A percentile compares a stretch with the other conserved stretches of the same genome.
phyloP scores from a whole-genome alignment of 2,329 filamentous ascomycete species.

The Talaromyces sp. region DNA sequence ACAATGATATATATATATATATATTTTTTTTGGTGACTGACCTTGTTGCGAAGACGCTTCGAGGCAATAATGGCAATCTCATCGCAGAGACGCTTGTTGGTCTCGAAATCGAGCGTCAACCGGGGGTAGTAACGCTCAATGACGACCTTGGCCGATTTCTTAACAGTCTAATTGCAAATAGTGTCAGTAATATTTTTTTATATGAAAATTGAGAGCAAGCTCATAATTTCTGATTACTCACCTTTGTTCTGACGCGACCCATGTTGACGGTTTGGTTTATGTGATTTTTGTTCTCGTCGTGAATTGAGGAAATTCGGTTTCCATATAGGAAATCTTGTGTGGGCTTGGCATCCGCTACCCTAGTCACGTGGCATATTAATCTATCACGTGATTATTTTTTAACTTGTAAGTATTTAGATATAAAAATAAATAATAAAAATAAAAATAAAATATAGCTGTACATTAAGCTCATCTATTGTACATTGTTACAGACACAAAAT shows the following conservation, averaged over 20 bases:
- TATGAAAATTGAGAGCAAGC: not conserved
- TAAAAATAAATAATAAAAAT: not conserved
- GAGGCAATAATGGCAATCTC: slow-evolving; percentile 99
- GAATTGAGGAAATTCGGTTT: not conserved
- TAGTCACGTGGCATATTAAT: slow-evolving; percentile 12
- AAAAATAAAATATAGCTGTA: not conserved
- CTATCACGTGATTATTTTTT: not conserved
- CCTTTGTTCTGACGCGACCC: slow-evolving; percentile 48
- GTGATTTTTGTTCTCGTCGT: not conserved
- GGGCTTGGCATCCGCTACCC: slow-evolving; percentile 10
- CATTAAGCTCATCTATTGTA: slow-evolving; percentile 9
- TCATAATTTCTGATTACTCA: slow-evolving; percentile 16
- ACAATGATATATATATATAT: not conserved
- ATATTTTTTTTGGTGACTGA: slow-evolving; percentile 29
- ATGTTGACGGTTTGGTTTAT: slow-evolving; percentile 37
- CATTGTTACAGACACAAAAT: not conserved
- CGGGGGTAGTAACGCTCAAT: slow-evolving; percentile 98
- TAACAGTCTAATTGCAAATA: slow-evolving; percentile 54
- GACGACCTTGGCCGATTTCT: slow-evolving; percentile 97
- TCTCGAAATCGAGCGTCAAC: slow-evolving; percentile 99
- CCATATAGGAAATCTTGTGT: slow-evolving; percentile 9
- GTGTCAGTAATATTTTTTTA: not conserved
- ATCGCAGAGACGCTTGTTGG: slow-evolving; percentile 99
- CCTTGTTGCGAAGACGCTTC: slow-evolving; percentile 99
- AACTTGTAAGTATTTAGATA: not conserved